phyloP scores from a whole-genome alignment of 768 basidiomycete species.

The Favolaschia claudopus region DNA sequence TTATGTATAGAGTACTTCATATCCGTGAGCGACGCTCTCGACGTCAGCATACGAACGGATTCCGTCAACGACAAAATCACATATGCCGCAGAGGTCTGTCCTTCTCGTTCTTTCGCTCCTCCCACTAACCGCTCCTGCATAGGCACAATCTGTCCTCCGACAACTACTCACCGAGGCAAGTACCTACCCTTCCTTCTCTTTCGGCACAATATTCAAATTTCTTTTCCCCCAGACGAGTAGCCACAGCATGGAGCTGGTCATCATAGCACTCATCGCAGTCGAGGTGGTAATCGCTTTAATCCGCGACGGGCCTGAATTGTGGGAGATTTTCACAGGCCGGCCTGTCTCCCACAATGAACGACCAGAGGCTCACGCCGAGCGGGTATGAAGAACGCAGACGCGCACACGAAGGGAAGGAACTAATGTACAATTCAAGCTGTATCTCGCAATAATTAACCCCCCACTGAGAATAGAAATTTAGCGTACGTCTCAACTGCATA shows the following conservation, averaged over 20 bases:
- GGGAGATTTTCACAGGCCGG: slow-evolving; percentile 57
- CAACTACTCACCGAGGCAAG: slow-evolving; percentile 87
- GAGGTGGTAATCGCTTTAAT: slow-evolving; percentile 90
- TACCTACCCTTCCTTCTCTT: neutral
- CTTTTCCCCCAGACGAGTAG: slow-evolving; percentile 78
- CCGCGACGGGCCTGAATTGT: slow-evolving; percentile 80
- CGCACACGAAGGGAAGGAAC: too few relatives aligned
- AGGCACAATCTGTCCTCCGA: slow-evolving; percentile 88
- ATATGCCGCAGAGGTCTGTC: slow-evolving; percentile 79
- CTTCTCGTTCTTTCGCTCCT: neutral
- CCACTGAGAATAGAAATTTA: too few relatives aligned
- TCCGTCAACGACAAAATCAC: slow-evolving; percentile 93
- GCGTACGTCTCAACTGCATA: too few relatives aligned
- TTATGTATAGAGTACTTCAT: slow-evolving; percentile 74
- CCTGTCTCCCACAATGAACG: slow-evolving; percentile 28
- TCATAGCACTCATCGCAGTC: slow-evolving; percentile 93
- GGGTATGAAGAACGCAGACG: too few relatives aligned
- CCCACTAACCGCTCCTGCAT: slow-evolving; percentile 11
- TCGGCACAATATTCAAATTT: slow-evolving; percentile 11
- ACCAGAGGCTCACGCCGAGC: neutral
- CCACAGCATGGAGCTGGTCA: slow-evolving; percentile 95
- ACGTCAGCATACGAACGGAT: slow-evolving; percentile 82
- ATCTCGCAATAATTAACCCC: too few relatives aligned
- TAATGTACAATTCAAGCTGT: too few relatives aligned
- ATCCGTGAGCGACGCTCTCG: slow-evolving; percentile 83